phyloP scores from a whole-genome alignment of 441 rosid species.

The Pelargonium myrrhifolium region DNA sequence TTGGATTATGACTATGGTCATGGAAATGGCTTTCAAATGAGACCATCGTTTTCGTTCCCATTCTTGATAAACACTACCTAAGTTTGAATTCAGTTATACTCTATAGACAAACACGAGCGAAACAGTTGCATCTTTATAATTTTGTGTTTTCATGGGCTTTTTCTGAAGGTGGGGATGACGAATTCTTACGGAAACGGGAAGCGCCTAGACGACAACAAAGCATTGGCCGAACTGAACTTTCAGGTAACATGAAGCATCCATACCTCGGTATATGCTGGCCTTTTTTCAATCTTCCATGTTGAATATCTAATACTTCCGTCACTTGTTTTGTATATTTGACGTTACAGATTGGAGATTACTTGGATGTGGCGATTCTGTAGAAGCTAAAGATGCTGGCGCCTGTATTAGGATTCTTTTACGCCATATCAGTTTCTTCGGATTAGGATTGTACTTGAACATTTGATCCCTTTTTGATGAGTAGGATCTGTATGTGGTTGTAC shows the following conservation, averaged over 20 bases:
- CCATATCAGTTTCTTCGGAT: neutral
- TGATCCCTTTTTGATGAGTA: too few species aligned
- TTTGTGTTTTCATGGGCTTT: conserved; percentile 1
- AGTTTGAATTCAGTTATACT: neutral
- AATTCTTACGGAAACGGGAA: conserved; percentile 58
- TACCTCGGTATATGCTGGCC: neutral
- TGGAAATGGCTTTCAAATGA: too few species aligned
- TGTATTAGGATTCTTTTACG: neutral
- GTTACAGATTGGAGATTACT: conserved; percentile 82
- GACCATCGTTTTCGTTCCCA: too few species aligned
- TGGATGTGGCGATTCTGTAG: conserved; percentile 74
- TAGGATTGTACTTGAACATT: too few species aligned
- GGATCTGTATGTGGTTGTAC: too few species aligned
- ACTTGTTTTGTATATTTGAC: conserved; percentile 5
- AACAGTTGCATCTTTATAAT: neutral
- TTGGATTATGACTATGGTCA: too few species aligned
- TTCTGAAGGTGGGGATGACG: conserved; percentile 70
- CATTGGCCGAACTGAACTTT: conserved; percentile 65
- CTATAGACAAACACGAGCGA: too few species aligned
- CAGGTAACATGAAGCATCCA: conserved; percentile 37
- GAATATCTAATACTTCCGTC: conserved; percentile 7
- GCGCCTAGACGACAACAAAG: conserved; percentile 60
- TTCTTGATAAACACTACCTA: neutral
- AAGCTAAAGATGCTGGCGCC: neutral
- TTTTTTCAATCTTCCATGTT: neutral